A percentile compares a stretch with the other conserved stretches of the same genome.
Conservation (phyloP, 257 asterid genomes). For the Penstemon eatonii region DNA sequence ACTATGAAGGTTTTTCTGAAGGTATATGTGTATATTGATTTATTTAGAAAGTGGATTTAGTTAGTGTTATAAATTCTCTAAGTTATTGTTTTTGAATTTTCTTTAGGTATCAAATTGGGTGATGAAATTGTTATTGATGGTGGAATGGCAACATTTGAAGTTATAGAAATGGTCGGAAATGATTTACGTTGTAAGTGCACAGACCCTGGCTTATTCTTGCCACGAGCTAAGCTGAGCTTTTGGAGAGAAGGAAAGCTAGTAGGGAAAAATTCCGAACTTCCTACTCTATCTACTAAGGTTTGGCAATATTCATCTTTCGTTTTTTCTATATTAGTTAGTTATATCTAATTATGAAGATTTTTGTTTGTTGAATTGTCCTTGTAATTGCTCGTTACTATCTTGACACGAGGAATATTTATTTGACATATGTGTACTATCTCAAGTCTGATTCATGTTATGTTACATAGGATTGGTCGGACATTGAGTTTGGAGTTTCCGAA, state of each 20-base stretch:
- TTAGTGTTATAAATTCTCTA: neutral
- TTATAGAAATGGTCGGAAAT: conserved; percentile 62
- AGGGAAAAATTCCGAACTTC: conserved; percentile 52
- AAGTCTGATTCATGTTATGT: neutral
- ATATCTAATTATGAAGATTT: neutral
- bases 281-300: conserved; percentile 72
- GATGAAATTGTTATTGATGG: conserved; percentile 85
- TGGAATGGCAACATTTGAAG: conserved; percentile 86
- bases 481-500: conserved; percentile 74
- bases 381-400: neutral
- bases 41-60: conserved; percentile 8
- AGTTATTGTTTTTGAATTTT: neutral
- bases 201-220: conserved; percentile 74
- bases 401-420: neutral
- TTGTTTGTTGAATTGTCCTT: neutral
- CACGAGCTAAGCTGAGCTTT: conserved; percentile 78
- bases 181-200: conserved; percentile 77
- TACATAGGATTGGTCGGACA: conserved; percentile 76
- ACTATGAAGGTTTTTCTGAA: conserved; percentile 70
- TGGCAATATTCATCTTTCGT: neutral
- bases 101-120: conserved; percentile 62
- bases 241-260: conserved; percentile 84
- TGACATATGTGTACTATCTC: neutral
- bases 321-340: neutral
- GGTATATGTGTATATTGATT: conserved; percentile 36